Percentiles rank a stretch among this genome's conserved stretches.
Conservation (phyloP, 371 early-diverging fungal genomes). For the Mucor sp. region DNA sequence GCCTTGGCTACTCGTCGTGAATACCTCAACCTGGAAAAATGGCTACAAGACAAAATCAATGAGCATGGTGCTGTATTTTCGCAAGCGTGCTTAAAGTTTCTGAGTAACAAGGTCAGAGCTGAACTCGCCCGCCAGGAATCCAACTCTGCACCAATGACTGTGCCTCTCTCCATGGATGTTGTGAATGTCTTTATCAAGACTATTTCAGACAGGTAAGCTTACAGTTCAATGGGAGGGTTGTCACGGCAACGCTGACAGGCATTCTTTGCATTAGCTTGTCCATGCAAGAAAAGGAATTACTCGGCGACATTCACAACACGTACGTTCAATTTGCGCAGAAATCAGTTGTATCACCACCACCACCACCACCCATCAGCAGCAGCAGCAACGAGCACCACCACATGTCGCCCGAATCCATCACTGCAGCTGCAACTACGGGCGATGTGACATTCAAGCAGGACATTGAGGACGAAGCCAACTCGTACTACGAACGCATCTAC, state of each 20-base stretch:
- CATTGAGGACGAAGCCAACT: conserved; percentile 78
- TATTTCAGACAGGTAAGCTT: conserved; percentile 57
- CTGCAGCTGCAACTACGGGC: conserved; percentile 11
- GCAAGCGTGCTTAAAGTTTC: conserved; percentile 76
- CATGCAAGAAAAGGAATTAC: conserved; percentile 16
- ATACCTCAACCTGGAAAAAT: conserved; percentile 85
- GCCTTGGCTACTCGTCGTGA: conserved; percentile 82
- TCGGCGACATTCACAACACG: conserved; percentile 22
- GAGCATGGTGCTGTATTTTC: conserved; percentile 73
- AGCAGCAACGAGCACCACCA: not conserved
- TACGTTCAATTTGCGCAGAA: conserved; percentile 16
- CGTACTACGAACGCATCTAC: conserved; percentile 79
- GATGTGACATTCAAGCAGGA: conserved; percentile 34
- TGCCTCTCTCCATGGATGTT: conserved; percentile 70
- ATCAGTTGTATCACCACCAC: not conserved
- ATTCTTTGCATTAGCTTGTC: not conserved
- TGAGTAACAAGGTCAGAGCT: conserved; percentile 67
- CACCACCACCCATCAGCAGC: not conserved
- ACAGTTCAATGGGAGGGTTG: not conserved
- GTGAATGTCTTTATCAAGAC: conserved; percentile 72
- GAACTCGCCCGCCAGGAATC: conserved; percentile 47
- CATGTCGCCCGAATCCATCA: not conserved
- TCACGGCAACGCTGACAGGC: not conserved
- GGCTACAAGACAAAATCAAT: conserved; percentile 77
- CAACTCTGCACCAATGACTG: conserved; percentile 43